Conservation (phyloP, 1,284 basidiomycete species). For the Afroboletus lepidellus region DNA sequence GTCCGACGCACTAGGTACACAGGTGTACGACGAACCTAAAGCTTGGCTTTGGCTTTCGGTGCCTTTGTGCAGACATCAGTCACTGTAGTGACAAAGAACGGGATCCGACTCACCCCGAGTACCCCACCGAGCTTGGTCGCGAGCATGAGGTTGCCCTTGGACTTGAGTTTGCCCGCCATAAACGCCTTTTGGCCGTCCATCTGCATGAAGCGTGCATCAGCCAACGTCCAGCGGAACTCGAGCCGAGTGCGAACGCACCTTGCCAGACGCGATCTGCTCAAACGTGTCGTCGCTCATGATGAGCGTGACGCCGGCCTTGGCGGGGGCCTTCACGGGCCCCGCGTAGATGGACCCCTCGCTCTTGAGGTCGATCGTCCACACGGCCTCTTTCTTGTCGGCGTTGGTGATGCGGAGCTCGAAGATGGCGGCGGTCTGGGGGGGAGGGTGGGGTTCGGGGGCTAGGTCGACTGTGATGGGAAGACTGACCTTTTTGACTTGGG, state of each 20-base stretch:
- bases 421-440: conserved; percentile 79
- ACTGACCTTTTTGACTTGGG: conserved; percentile 82
- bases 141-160: conserved; percentile 84
- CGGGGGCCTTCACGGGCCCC: conserved; percentile 70
- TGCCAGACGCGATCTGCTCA: conserved; percentile 63
- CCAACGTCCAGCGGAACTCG: not conserved
- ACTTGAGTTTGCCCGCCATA: conserved; percentile 90
- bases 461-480: no score
- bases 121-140: conserved; percentile 85
- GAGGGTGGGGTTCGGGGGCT: not conserved
- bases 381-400: conserved; percentile 68
- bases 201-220: conserved; percentile 34
- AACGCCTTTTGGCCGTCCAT: conserved; percentile 90
- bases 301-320: conserved; percentile 77
- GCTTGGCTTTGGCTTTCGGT: conserved; percentile 35
- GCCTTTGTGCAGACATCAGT: conserved; percentile 23
- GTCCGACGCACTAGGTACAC: not conserved
- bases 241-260: conserved; percentile 41
- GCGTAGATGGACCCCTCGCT: conserved; percentile 81
- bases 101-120: conserved; percentile 58
- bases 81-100: not conserved
- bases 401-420: conserved; percentile 90
- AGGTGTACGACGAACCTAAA: conserved; percentile 20
- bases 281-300: conserved; percentile 74
- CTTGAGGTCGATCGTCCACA: conserved; percentile 97